Evolutionary conservation across 1,139 yeast genomes (phyloP).

Genomic region (Martiniozyma asiatica): DNA sequence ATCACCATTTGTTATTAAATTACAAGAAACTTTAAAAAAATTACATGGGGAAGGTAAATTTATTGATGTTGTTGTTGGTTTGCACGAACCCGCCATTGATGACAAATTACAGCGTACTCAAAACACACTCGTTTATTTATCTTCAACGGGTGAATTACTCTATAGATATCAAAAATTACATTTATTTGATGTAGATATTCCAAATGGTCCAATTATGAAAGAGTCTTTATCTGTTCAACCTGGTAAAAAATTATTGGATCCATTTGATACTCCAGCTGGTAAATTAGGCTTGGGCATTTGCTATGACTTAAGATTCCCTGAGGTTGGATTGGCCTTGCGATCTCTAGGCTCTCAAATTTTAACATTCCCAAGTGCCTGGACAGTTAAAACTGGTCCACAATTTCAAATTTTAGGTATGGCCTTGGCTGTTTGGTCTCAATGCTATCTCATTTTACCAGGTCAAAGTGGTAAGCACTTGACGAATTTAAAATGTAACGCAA

Average conservation of each 20-base stretch:
- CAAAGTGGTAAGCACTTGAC: constrained; percentile 81
- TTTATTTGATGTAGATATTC: constrained; percentile 77
- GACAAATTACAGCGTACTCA: constrained; percentile 32
- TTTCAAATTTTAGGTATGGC: constrained; percentile 75
- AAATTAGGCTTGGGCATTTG: constrained; percentile 59
- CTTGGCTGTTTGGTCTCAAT: constrained; percentile 80
- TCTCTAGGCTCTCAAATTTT: constrained; percentile 65
- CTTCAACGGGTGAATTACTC: constrained; percentile 47
- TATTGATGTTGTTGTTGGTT: constrained; percentile 52
- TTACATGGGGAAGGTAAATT: constrained; percentile 25
- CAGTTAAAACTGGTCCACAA: constrained; percentile 86
- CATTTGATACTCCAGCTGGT: constrained; percentile 52
- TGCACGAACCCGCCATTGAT: constrained; percentile 55
- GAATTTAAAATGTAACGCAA: constrained; percentile 1
- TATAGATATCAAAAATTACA: constrained; percentile 77
- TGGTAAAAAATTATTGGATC: constrained; percentile 43
- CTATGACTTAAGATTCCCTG: constrained; percentile 86
- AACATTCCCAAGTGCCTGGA: constrained; percentile 85
- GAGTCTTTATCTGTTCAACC: constrained; percentile 78
- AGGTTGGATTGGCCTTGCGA: constrained; percentile 54
- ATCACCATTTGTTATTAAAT: constrained; percentile 37
- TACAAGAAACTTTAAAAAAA: constrained; percentile 35
- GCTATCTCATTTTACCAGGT: constrained; percentile 84
- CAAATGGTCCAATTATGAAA: constrained; percentile 59
- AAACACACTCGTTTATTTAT: constrained; percentile 65